Conservation (phyloP, 2,329 filamentous ascomycete species). For the Aspergillus bombycis region DNA sequence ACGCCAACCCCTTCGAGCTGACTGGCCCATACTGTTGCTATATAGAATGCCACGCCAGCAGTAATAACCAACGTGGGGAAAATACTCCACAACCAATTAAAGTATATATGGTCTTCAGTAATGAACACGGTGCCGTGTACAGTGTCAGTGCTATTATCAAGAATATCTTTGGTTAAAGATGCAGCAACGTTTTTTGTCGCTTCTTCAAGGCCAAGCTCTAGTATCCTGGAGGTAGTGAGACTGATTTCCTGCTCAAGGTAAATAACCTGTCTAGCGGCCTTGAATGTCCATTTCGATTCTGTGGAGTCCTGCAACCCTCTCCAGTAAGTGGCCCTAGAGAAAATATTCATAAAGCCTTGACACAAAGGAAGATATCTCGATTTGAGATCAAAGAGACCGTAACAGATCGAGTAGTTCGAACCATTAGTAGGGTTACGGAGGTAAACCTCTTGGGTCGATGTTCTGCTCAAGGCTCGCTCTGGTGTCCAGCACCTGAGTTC, state of each 20-base stretch:
- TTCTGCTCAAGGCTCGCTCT: no score
- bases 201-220: background rate
- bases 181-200: background rate
- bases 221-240: background rate
- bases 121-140: background rate
- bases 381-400: no score
- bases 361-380: no score
- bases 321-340: no score
- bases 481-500: background rate
- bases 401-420: no score
- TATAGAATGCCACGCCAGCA: background rate
- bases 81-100: background rate
- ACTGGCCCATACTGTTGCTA: background rate
- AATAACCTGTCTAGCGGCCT: no score
- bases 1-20: background rate
- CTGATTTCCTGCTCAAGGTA: no score
- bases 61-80: background rate
- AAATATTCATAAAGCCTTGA: no score
- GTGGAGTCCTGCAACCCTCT: no score
- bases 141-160: background rate
- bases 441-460: no score
- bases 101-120: background rate
- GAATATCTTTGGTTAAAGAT: background rate
- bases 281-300: no score
- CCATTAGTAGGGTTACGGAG: no score